A percentile compares a stretch with the other conserved stretches of the same genome.
phyloP scores from a whole-genome alignment of 768 basidiomycete species.

The Rhodotorula taiwanensis region DNA sequence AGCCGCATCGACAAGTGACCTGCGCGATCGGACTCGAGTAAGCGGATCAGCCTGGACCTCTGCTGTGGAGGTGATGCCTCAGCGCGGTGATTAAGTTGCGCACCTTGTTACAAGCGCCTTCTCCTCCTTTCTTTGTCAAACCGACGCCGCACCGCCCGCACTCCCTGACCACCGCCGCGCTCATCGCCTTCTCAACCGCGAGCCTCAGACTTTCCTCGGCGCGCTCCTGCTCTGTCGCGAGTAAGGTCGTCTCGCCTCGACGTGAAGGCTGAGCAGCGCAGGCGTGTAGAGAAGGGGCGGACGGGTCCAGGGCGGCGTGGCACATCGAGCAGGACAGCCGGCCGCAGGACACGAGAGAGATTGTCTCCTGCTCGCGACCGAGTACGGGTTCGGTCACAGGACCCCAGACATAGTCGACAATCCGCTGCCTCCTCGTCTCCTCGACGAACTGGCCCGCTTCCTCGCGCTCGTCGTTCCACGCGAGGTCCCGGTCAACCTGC shows the following conservation, averaged over 20 bases:
- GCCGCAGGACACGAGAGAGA: not conserved
- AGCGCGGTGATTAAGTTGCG: no score
- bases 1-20: slow-evolving; percentile 22
- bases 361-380: not conserved
- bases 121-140: not conserved
- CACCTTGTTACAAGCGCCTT: slow-evolving; percentile 25
- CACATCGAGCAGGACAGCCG: slow-evolving; percentile 1
- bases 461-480: not conserved
- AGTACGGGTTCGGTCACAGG: no score
- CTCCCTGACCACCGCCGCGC: not conserved
- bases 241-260: not conserved
- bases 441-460: not conserved
- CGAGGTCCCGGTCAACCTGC: not conserved
- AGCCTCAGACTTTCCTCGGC: slow-evolving; percentile 16
- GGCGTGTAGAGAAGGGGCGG: not conserved
- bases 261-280: not conserved
- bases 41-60: no score
- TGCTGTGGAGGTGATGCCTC: no score
- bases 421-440: not conserved
- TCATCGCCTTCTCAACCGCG: slow-evolving; percentile 22
- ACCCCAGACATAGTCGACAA: not conserved
- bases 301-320: not conserved
- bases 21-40: not conserved
- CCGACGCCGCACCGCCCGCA: slow-evolving; percentile 11
- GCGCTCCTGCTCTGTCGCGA: not conserved